These are phyloP conservation scores for Coemansia sp. DNA, from an alignment of 192 early-diverging fungal genomes.

Conservation along the genomic window DNA sequence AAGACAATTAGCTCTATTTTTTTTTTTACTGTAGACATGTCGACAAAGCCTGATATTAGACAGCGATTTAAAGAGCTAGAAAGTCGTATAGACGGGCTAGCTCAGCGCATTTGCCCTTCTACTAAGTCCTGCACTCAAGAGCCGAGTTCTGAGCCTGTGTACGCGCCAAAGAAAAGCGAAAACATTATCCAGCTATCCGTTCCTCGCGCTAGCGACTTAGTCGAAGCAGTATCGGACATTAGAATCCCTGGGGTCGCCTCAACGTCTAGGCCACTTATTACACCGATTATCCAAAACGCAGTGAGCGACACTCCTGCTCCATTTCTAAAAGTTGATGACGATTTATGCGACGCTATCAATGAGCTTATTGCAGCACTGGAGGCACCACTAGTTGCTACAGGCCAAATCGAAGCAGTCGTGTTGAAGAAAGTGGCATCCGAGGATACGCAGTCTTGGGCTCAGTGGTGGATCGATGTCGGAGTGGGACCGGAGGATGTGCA, in stretches of 20 bases:
- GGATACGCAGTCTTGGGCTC: background rate
- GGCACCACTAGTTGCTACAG: constrained; percentile 28
- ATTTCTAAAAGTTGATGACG: too few relatives aligned
- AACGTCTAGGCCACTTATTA: background rate
- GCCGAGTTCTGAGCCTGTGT: background rate
- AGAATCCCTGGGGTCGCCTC: background rate
- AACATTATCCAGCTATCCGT: background rate
- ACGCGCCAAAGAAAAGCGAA: background rate
- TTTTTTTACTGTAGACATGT: background rate
- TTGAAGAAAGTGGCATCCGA: constrained; percentile 1
- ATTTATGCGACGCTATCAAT: background rate
- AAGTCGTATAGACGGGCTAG: constrained; percentile 5
- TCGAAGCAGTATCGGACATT: background rate
- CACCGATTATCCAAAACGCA: background rate
- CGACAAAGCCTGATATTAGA: constrained; percentile 5
- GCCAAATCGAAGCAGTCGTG: background rate
- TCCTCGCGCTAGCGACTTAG: background rate
- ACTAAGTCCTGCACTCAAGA: background rate
- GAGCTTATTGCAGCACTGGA: constrained; percentile 18
- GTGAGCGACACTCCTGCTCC: background rate
- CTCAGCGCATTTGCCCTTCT: constrained; percentile 1
- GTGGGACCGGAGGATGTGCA: background rate
- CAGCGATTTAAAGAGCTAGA: constrained; percentile 10
- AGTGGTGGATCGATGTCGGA: constrained; percentile 27
- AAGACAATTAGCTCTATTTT: background rate